Evolutionary conservation across 805 yeast species (phyloP).

Genomic region (Lipomyces oligophaga): DNA sequence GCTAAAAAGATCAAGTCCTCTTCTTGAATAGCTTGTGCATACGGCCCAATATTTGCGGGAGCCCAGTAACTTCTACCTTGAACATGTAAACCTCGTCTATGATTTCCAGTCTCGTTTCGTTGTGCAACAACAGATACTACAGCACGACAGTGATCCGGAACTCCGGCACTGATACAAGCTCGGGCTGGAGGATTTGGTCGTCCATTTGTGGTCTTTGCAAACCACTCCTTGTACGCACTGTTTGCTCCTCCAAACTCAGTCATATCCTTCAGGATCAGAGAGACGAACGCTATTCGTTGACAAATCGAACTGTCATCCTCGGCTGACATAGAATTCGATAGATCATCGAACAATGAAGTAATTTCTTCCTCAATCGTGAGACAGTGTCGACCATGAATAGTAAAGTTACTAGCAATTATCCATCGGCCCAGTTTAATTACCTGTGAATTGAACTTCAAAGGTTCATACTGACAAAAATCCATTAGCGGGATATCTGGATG

Average conservation of each 20-base stretch:
- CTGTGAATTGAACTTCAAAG: background rate
- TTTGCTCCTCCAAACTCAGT: slow-evolving; percentile 59
- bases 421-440: background rate
- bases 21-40: slow-evolving; percentile 73
- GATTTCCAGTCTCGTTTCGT: slow-evolving; percentile 33
- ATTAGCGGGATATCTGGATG: background rate
- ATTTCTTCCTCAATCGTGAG: slow-evolving; percentile 6
- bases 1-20: slow-evolving; percentile 59
- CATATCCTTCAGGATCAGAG: slow-evolving; percentile 65
- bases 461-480: no score
- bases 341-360: slow-evolving; percentile 4
- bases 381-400: background rate
- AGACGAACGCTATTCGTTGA: slow-evolving; percentile 54
- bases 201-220: slow-evolving; percentile 36
- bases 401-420: slow-evolving; percentile 2
- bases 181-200: slow-evolving; percentile 81
- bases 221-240: slow-evolving; percentile 52
- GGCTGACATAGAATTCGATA: slow-evolving; percentile 2
- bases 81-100: slow-evolving; percentile 74
- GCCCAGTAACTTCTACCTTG: slow-evolving; percentile 97
- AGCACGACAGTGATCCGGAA: slow-evolving; percentile 42
- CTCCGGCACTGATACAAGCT: slow-evolving; percentile 66
- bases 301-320: slow-evolving; percentile 6
- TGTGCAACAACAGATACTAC: slow-evolving; percentile 66
- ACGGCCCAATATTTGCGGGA: slow-evolving; percentile 96